Evolutionary conservation across 768 basidiomycete species (phyloP).

Genomic region (Jaapia argillacea): DNA sequence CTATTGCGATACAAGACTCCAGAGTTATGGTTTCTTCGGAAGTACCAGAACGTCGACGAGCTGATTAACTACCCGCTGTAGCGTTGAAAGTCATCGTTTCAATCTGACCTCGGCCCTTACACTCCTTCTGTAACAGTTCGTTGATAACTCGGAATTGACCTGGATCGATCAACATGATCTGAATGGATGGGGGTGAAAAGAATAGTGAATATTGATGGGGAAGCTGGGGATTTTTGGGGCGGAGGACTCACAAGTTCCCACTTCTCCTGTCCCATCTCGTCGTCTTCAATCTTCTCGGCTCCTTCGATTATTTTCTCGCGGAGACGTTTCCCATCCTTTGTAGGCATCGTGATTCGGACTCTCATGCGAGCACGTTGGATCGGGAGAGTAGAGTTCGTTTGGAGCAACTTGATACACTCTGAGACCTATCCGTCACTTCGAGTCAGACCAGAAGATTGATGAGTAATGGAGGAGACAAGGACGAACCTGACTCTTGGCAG

Average conservation of each 20-base stretch:
- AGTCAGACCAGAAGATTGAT: conserved; percentile 1
- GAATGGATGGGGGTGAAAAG: conserved; percentile 2
- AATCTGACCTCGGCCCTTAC: conserved; percentile 77
- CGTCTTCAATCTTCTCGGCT: conserved; percentile 78
- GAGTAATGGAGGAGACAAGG: not conserved
- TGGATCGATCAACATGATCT: conserved; percentile 93
- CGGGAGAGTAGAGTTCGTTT: conserved; percentile 75
- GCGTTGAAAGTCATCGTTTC: conserved; percentile 76
- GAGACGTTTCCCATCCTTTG: conserved; percentile 50
- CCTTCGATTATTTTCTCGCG: conserved; percentile 61
- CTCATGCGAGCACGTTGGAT: conserved; percentile 94
- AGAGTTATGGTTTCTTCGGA: conserved; percentile 2
- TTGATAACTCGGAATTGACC: conserved; percentile 83
- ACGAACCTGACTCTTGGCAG: conserved; percentile 85
- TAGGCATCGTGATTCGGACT: conserved; percentile 70
- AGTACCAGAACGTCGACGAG: not conserved
- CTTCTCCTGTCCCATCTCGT: conserved; percentile 60
- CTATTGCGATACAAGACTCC: no score
- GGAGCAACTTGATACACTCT: conserved; percentile 78
- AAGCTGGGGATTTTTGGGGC: not conserved
- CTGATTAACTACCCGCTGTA: conserved; percentile 27
- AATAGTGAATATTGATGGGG: not conserved
- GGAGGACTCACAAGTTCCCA: conserved; percentile 74
- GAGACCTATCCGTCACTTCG: conserved; percentile 48
- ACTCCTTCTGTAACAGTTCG: conserved; percentile 85